Conservation (phyloP, 2,329 filamentous ascomycete genomes). For the Emmonsiellopsis sp. region DNA sequence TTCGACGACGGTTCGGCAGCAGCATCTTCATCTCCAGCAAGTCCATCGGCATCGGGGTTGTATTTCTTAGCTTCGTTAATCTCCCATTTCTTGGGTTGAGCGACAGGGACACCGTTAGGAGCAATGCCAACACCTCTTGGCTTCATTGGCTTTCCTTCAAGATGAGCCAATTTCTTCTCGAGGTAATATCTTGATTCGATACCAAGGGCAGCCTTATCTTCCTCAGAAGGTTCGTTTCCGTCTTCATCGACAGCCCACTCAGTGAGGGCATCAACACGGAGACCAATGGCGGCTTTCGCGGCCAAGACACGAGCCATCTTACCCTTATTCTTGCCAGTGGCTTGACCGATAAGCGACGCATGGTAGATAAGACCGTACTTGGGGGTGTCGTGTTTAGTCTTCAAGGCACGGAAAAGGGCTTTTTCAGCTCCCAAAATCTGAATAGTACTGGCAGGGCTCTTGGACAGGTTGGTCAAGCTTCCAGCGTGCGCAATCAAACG, state of each 20-base stretch:
- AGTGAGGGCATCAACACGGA: slow-evolving; percentile 82
- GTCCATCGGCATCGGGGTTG: slow-evolving; percentile 85
- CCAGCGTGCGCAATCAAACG: slow-evolving; percentile 91
- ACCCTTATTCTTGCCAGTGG: slow-evolving; percentile 96
- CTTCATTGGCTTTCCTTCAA: slow-evolving; percentile 86
- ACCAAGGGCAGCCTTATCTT: slow-evolving; percentile 77
- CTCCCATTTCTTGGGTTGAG: slow-evolving; percentile 69
- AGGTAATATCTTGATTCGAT: slow-evolving; percentile 46
- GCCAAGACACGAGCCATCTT: slow-evolving; percentile 97
- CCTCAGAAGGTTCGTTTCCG: slow-evolving; percentile 62
- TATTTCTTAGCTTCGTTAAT: slow-evolving; percentile 91
- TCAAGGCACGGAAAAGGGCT: slow-evolving; percentile 93
- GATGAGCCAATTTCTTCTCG: slow-evolving; percentile 41
- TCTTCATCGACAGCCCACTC: slow-evolving; percentile 65
- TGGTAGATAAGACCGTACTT: slow-evolving; percentile 97
- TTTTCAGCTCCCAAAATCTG: slow-evolving; percentile 99
- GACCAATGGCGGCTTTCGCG: slow-evolving; percentile 83
- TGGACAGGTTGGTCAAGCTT: slow-evolving; percentile 88
- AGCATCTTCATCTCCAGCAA: slow-evolving; percentile 57
- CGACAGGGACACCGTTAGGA: slow-evolving; percentile 57
- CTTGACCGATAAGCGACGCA: slow-evolving; percentile 88
- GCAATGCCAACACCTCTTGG: slow-evolving; percentile 66
- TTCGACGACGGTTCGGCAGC: slow-evolving; percentile 29
- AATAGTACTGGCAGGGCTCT: slow-evolving; percentile 88
- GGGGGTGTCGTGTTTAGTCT: slow-evolving; percentile 98